Conservation (phyloP, 2,329 filamentous ascomycete species). For the Madurella fahalii region DNA sequence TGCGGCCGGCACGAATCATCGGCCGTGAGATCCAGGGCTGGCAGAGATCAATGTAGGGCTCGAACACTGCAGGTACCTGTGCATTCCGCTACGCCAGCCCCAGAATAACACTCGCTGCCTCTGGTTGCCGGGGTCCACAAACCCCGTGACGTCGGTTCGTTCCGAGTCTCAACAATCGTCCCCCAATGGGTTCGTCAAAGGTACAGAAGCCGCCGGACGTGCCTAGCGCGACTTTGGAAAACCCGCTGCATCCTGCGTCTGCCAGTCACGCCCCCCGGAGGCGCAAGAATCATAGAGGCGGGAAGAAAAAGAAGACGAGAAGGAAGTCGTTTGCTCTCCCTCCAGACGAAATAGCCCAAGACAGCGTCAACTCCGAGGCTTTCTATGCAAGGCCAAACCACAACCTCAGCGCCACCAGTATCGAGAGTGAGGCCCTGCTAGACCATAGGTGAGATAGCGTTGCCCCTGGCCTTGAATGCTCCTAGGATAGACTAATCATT, state of each 20-base stretch:
- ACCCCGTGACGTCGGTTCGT: neutral
- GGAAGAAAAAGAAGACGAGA: slow-evolving; percentile 71
- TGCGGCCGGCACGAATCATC: neutral
- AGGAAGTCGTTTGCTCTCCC: slow-evolving; percentile 75
- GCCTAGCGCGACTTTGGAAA: neutral
- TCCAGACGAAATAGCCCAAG: slow-evolving; percentile 48
- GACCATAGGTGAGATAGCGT: slow-evolving; percentile 66
- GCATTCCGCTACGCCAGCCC: slow-evolving; percentile 3
- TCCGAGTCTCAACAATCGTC: neutral
- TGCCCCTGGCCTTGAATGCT: slow-evolving; percentile 11
- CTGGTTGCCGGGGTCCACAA: neutral
- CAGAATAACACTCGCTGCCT: slow-evolving; percentile 1
- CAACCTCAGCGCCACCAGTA: slow-evolving; percentile 75
- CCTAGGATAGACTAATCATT: slow-evolving; percentile 19
- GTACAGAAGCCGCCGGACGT: neutral
- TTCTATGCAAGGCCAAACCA: slow-evolving; percentile 49
- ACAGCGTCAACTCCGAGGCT: slow-evolving; percentile 35
- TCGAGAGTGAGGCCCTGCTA: slow-evolving; percentile 82
- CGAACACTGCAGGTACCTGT: slow-evolving; percentile 7
- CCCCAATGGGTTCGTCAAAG: slow-evolving; percentile 9
- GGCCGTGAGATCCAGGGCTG: no score
- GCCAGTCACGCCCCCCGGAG: slow-evolving; percentile 37
- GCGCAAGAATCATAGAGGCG: slow-evolving; percentile 71
- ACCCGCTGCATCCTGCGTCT: slow-evolving; percentile 5
- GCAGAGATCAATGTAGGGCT: neutral